Base-by-base conservation (phyloP, 345 rosid species). In the Triadica sebifera region DNA sequence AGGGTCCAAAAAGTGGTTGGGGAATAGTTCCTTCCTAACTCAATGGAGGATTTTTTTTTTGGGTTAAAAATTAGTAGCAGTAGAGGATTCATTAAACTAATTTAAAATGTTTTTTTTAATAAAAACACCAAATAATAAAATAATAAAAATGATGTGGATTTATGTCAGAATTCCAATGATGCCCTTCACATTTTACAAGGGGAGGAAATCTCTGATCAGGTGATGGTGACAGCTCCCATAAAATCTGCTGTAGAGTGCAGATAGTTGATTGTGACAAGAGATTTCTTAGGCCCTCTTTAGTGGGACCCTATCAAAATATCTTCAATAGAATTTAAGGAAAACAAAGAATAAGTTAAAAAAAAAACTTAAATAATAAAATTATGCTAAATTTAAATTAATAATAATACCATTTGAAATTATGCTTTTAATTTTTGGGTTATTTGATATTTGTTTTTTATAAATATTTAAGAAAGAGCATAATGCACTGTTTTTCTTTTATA, bases 151-250 rank as follows among this genome's bases (percentile, higher is more conserved):
- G 20, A 8, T 1, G 19, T 62, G 34, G 10, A 15, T 1, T 62
- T 15, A 13, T 62, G 15, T 15, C 8, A 13, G 19, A 45, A 19
- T 65, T 65, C 0, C 39, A 20, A 47, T 66, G 4, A 46, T 43
- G 70, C 39, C 55, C 55, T 9, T 65, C 17, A 5, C 41, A 41
- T 4, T 62, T 37, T 38, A 65, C 51, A n/a, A 41, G 15, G 9
- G 68, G 0, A 29, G 34, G 34, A 67, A 46, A 63, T 17, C 37
- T 45, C 55, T 66, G 55, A 10, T 57, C 38, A 43, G 24, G 45
- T 71, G 76, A 77, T 58, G 25, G 56, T 45, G 75, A 71, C 61
- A n/a, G n/a, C n/a, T n/a, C n/a, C n/a, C n/a, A n/a, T n/a, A n/a
- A n/a, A n/a, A n/a, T n/a, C n/a, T n/a, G n/a, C 19, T 50, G 69